These are phyloP conservation scores for Silene coronaria DNA, from an alignment of 179 eudicot genomes.

Conservation along the genomic window DNA sequence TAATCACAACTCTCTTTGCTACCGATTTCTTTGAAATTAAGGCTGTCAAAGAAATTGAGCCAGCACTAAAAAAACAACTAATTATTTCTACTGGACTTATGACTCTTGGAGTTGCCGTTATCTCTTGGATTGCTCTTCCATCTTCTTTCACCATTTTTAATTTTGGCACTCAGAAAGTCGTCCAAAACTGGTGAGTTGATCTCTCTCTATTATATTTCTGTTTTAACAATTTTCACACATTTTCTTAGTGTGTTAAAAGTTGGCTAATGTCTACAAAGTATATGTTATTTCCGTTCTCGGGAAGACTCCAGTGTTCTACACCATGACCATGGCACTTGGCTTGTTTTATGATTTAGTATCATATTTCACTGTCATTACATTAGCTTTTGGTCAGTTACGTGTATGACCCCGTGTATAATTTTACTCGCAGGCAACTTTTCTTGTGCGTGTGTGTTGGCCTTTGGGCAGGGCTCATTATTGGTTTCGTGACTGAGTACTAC, in stretches of 20 bases:
- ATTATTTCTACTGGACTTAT: conserved; percentile 76
- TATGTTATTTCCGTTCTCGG: neutral
- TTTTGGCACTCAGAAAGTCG: conserved; percentile 78
- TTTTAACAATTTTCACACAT: neutral
- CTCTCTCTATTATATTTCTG: neutral
- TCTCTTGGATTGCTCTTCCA: conserved; percentile 68
- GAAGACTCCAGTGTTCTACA: neutral
- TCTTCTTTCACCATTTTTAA: conserved; percentile 79
- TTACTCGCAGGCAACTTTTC: conserved; percentile 71
- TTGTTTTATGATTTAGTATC: neutral
- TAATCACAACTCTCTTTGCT: conserved; percentile 81
- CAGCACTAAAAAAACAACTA: conserved; percentile 77
- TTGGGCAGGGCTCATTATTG: conserved; percentile 96
- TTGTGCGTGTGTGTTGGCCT: conserved; percentile 81
- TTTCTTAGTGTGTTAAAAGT: neutral
- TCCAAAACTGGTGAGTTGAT: conserved; percentile 63
- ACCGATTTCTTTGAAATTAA: conserved; percentile 89
- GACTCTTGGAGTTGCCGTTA: conserved; percentile 71
- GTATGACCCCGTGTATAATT: neutral
- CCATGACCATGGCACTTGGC: neutral
- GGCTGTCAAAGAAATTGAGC: conserved; percentile 83
- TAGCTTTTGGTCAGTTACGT: neutral
- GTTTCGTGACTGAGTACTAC: conserved; percentile 83
- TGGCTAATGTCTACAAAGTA: neutral
- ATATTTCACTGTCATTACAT: neutral